Evolutionary conservation across 805 yeast genomes (phyloP).

Genomic region (Pichia eremophila): DNA sequence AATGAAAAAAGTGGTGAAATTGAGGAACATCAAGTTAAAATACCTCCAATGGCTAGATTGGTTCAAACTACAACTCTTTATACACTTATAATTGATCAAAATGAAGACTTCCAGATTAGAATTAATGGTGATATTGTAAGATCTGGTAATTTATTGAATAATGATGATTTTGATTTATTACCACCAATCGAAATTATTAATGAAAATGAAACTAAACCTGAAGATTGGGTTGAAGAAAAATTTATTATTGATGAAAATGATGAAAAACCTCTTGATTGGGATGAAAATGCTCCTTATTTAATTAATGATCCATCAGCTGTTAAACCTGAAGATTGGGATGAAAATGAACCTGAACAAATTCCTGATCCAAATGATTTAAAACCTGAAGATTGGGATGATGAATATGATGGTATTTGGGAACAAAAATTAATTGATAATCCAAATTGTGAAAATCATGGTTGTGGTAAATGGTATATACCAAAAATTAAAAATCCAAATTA

Average conservation of each 20-base stretch:
- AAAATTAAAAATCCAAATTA: constrained; percentile 56
- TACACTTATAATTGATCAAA: constrained; percentile 61
- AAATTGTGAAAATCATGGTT: constrained; percentile 57
- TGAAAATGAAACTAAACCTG: constrained; percentile 54
- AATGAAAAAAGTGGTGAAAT: constrained; percentile 44
- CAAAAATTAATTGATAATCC: constrained; percentile 71
- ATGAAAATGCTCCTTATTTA: constrained; percentile 52
- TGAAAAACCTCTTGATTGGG: constrained; percentile 78
- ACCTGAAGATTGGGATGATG: constrained; percentile 84
- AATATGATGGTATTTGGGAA: constrained; percentile 79
- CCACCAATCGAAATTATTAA: constrained; percentile 61
- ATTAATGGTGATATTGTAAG: constrained; percentile 67
- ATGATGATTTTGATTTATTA: constrained; percentile 44
- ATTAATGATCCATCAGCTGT: constrained; percentile 59
- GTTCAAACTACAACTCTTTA: constrained; percentile 57
- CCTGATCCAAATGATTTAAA: constrained; percentile 56
- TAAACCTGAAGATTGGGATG: constrained; percentile 79
- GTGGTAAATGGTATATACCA: constrained; percentile 77
- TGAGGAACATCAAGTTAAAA: constrained; percentile 59
- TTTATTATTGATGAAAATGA: constrained; percentile 61
- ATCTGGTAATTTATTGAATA: constrained; percentile 59
- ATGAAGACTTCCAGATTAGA: constrained; percentile 68
- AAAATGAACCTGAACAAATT: constrained; percentile 45
- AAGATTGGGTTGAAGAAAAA: constrained; percentile 70
- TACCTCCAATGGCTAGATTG: constrained; percentile 55